Conservation (phyloP, 306 rosid species). For the Ochetophila trinervis region DNA sequence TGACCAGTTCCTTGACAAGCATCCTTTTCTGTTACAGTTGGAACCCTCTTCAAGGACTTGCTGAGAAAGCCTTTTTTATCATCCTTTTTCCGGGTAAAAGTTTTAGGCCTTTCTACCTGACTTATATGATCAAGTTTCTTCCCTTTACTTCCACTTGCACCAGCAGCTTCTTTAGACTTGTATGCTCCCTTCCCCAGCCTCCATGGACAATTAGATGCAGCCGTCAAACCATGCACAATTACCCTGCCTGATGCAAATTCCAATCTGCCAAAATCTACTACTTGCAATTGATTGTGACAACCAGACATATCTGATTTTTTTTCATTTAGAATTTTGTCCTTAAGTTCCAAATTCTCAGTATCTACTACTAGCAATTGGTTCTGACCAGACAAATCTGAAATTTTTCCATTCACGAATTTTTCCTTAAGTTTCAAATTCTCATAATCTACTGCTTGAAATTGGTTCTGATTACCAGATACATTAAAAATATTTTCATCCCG, state of each 20-base stretch:
- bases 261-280: conserved; percentile 19
- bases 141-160: conserved; percentile 37
- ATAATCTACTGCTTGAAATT: conserved; percentile 6
- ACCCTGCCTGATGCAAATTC: conserved; percentile 31
- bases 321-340: conserved; percentile 21
- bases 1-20: conserved; percentile 36
- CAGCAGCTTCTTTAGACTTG: conserved; percentile 28
- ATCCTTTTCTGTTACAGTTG: conserved; percentile 6
- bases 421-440: conserved; percentile 23
- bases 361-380: conserved; percentile 11
- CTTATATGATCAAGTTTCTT: conserved; percentile 29
- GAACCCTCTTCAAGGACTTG: conserved; percentile 37
- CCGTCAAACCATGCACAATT: conserved; percentile 55
- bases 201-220: conserved; percentile 58
- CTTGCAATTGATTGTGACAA: conserved; percentile 12
- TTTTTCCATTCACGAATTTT: conserved; percentile 20
- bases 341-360: neutral
- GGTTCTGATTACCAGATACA: conserved; percentile 5
- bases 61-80: conserved; percentile 18
- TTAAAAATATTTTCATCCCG: conserved; percentile 21
- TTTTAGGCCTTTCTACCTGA: conserved; percentile 28
- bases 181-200: conserved; percentile 33
- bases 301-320: conserved; percentile 21
- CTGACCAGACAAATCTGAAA: conserved; percentile 15
- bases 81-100: conserved; percentile 39